Evolutionary conservation across 106 monocot genomes (phyloP), one percentile per base, ranked within the genome.

Genomic region (Vanilla planifolia): DNA sequence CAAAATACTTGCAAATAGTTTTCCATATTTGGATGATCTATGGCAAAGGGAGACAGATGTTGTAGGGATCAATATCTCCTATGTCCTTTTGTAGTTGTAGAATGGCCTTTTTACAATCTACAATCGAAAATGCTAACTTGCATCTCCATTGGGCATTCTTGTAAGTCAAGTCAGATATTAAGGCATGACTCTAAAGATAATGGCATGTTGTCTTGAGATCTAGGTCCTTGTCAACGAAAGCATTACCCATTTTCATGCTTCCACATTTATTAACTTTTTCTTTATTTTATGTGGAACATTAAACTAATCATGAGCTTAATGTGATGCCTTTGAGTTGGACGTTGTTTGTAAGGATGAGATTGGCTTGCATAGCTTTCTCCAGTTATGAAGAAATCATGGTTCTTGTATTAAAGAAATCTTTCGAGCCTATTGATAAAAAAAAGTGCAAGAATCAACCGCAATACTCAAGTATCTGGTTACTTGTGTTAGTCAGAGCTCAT

Each of bases 371-470:
- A 76, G 37, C 75, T 76, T 27, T 51, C 51, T 3, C 51, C 51
- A 3, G 51, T 13, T 14, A 51, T 51, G 51, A 51, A 51, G 51
- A 51, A 70, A 58, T 75, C 69, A 13, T 58, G 56, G 16, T 7
- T 42, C 17, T 69, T 69, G 64, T 58, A 75, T 40, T 69, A 69
- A 4, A 69, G 75, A 15, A 75, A 75, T 32, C 74, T 75, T 17
- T 75, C 74, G 2, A 73, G 45, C 73, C 73, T 66, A 22, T 69
- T 76, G 20, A 76, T 22, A 3, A 76, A 42, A n/a, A 25, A 76
- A 76, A 14, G 48, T 65, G 16, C 64, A 70, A 11, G 48, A 10
- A 35, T 76, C 75, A 7, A 45, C 62, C 0, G 69, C 48, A 0
- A 64, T 76, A 42, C 59, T 76, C 24, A 15, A 59, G 11, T 76